Percentiles rank a stretch among this genome's conserved stretches.
Evolutionary conservation across 805 yeast genomes (phyloP).

Genomic region (Jamesozyma rosinii): DNA sequence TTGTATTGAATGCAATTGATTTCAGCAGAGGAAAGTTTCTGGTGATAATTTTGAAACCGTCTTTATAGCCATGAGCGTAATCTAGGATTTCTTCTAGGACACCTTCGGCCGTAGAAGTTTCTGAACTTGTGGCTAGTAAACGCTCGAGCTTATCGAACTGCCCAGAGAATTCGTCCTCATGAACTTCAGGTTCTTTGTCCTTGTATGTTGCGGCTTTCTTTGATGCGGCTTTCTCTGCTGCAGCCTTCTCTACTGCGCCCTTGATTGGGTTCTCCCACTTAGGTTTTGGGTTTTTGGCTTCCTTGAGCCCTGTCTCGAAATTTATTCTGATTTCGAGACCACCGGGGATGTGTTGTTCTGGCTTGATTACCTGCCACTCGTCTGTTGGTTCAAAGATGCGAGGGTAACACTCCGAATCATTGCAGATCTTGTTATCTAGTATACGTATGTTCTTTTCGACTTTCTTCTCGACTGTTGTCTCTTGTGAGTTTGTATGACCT

Average conservation of each 20-base stretch:
- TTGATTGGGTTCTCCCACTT: too few relatives aligned
- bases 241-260: not conserved
- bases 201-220: not conserved
- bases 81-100: slow-evolving; percentile 40
- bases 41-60: slow-evolving; percentile 41
- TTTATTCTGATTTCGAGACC: slow-evolving; percentile 69
- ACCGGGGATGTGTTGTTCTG: slow-evolving; percentile 69
- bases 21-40: slow-evolving; percentile 22
- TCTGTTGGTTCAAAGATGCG: slow-evolving; percentile 49
- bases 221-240: not conserved
- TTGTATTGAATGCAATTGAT: slow-evolving; percentile 10
- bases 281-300: slow-evolving; percentile 45
- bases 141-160: slow-evolving; percentile 26
- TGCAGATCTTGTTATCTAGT: not conserved
- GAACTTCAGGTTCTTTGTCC: not conserved
- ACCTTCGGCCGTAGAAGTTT: slow-evolving; percentile 14
- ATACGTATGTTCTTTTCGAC: not conserved
- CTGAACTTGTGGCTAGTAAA: slow-evolving; percentile 8
- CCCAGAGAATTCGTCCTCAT: slow-evolving; percentile 22
- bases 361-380: slow-evolving; percentile 61
- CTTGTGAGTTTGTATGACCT: not conserved
- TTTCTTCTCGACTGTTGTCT: not conserved
- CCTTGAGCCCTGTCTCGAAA: slow-evolving; percentile 58
- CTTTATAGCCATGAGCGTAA: slow-evolving; percentile 57
- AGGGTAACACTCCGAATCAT: slow-evolving; percentile 48